Evolutionary conservation across 805 yeast species (phyloP).

Genomic region (Teunomyces gatunensis): DNA sequence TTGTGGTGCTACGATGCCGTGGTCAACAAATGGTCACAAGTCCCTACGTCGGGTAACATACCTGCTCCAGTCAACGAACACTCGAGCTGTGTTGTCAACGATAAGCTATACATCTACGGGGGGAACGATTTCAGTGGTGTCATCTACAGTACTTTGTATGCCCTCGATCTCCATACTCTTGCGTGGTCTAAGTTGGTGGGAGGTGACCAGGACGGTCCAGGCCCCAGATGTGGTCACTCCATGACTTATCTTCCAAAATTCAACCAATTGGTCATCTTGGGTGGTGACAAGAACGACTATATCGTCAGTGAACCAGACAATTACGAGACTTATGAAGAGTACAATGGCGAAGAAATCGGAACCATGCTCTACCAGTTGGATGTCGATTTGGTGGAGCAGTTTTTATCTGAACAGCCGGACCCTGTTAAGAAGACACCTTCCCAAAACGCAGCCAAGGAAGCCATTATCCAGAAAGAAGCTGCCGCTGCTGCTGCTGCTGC

Average conservation of each 20-base stretch:
- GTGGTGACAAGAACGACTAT: conserved; percentile 82
- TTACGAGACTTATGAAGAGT: conserved; percentile 51
- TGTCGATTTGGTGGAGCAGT: conserved; percentile 37
- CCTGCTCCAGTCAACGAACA: conserved; percentile 94
- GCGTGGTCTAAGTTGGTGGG: conserved; percentile 63
- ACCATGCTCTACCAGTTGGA: conserved; percentile 67
- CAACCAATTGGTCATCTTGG: conserved; percentile 78
- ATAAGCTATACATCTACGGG: conserved; percentile 80
- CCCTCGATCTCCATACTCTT: conserved; percentile 70
- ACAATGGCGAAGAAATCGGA: conserved; percentile 49
- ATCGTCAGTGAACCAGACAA: conserved; percentile 47
- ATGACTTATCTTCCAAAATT: conserved; percentile 66
- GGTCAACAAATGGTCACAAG: conserved; percentile 64
- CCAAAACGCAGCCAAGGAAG: conserved; percentile 1
- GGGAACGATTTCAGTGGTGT: conserved; percentile 79
- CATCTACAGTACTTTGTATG: conserved; percentile 62
- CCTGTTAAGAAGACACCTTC: not conserved
- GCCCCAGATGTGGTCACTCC: conserved; percentile 90
- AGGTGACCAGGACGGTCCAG: conserved; percentile 55
- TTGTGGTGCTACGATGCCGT: conserved; percentile 78
- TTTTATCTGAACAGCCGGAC: conserved; percentile 6
- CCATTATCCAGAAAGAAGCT: not conserved
- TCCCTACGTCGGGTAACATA: conserved; percentile 63
- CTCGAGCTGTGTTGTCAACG: conserved; percentile 75
- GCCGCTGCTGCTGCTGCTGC: conserved; percentile 12